Percentiles rank a stretch among this genome's conserved stretches.
Conservation (phyloP, 306 rosid species). For the Hippophae rhamnoides region DNA sequence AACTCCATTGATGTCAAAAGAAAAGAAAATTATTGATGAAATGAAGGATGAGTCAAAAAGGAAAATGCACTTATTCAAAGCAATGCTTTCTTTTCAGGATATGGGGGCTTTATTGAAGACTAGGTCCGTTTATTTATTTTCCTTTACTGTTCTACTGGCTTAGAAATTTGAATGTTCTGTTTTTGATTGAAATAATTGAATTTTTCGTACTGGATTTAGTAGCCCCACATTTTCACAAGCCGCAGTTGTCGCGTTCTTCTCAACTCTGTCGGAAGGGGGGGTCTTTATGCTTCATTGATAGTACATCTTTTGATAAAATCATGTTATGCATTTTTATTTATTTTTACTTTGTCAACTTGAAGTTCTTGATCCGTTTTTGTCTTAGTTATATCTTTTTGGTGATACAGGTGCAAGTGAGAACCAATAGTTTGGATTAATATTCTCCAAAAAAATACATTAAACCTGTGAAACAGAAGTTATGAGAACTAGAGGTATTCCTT, state of each 20-base stretch:
- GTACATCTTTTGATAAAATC: constrained; percentile 22
- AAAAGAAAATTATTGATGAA: constrained; percentile 17
- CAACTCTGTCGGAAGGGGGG: constrained; percentile 78
- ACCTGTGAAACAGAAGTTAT: no score
- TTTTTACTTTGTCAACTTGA: neutral
- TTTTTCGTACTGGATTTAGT: constrained; percentile 16
- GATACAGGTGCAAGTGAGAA: no score
- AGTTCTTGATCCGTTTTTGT: no score
- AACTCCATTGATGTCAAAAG: constrained; percentile 43
- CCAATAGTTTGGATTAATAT: no score
- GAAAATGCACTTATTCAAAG: constrained; percentile 18
- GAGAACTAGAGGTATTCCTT: no score
- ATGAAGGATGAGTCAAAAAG: constrained; percentile 24
- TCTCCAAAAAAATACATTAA: no score
- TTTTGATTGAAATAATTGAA: neutral
- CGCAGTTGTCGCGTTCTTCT: constrained; percentile 78
- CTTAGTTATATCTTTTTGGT: no score
- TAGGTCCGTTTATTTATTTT: constrained; percentile 34
- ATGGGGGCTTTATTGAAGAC: constrained; percentile 44
- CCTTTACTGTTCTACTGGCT: neutral
- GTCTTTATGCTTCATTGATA: constrained; percentile 74
- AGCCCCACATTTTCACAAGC: constrained; percentile 67
- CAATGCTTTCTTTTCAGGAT: constrained; percentile 35
- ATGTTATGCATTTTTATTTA: neutral
- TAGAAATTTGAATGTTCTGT: neutral